Base-by-base conservation (phyloP, 352 stramenopile genomes). In the Globisporangium irregulare region DNA sequence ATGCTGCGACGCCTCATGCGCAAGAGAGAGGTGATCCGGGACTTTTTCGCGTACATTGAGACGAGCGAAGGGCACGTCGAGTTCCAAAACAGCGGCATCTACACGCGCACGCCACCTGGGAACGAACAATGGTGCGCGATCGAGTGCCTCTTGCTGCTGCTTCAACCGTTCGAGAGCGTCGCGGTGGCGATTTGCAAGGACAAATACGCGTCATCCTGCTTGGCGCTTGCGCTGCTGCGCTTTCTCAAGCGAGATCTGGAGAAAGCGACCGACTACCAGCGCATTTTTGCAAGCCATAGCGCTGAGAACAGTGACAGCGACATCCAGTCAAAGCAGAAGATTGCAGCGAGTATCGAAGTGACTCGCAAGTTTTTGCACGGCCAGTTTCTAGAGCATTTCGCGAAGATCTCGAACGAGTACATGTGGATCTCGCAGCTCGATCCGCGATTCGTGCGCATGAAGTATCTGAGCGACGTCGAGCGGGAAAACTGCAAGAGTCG, bases 361-460 rank as follows among this genome's bases (percentile, higher is more conserved):
- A 69, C 72, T 29, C 73, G 77, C 27, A 74, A 73, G 59, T 82
- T 75, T 53, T 57, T 84, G 32, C 75, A 77, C 51, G 73, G 67
- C 5, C 68, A 79, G 50, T 82, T 84, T 55, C 66, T 63, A 3
- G 55, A 75, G 12, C 73, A 82, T 59, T 84, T 84, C 59, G 71
- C 68, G 0, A 75, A 73, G 9, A 61, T 75, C 8, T 82, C 73
- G 59, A 69, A 73, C 27, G 71, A 80, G 48, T 61, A 81, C 32
- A 79, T 82, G 69, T 85, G 78, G 78, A 73, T 85, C 59, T 85
- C 78, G 18, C 75, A 82, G 59, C 55, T 85, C 12, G 78, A 85
- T 54, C 78, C 78, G 24, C 78, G 78, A 29, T 85, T 82, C 54
- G 75, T 81, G 48, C 74, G 73, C 32, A 85, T 82, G 78, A 78